phyloP scores from a whole-genome alignment of 2,329 filamentous ascomycete genomes.

The Pseudogymnoascus sp. region DNA sequence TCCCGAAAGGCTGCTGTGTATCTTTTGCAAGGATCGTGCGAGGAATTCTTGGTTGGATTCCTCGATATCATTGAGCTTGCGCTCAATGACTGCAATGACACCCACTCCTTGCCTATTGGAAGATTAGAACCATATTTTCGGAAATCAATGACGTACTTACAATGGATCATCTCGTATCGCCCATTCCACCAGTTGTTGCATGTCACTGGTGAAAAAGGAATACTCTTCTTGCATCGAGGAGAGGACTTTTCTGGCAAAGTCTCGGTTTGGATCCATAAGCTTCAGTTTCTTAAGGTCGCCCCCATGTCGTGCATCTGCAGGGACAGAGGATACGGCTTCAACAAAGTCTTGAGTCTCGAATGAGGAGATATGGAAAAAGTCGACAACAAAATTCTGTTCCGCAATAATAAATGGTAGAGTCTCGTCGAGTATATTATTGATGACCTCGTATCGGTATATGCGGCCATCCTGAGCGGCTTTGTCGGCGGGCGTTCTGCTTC shows the following conservation, averaged over 20 bases:
- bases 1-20: constrained; percentile 64
- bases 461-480: constrained; percentile 54
- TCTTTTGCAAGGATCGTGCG: constrained; percentile 67
- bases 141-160: constrained; percentile 42
- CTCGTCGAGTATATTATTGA: constrained; percentile 71
- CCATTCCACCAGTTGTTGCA: constrained; percentile 78
- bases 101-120: constrained; percentile 72
- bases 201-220: constrained; percentile 67
- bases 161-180: constrained; percentile 70
- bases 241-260: constrained; percentile 75
- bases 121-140: constrained; percentile 15
- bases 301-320: constrained; percentile 60
- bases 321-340: constrained; percentile 60
- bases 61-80: constrained; percentile 67
- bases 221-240: constrained; percentile 86
- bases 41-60: constrained; percentile 93
- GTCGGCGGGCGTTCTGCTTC: constrained; percentile 41
- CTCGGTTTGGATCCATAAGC: constrained; percentile 80
- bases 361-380: constrained; percentile 92
- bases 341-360: constrained; percentile 74
- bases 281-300: constrained; percentile 66
- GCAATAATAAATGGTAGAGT: constrained; percentile 75
- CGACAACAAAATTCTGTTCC: constrained; percentile 95
- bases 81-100: constrained; percentile 71
- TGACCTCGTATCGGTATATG: constrained; percentile 71